phyloP scores from a whole-genome alignment of 805 yeast species.

The Yamadazyma phyllophila region DNA sequence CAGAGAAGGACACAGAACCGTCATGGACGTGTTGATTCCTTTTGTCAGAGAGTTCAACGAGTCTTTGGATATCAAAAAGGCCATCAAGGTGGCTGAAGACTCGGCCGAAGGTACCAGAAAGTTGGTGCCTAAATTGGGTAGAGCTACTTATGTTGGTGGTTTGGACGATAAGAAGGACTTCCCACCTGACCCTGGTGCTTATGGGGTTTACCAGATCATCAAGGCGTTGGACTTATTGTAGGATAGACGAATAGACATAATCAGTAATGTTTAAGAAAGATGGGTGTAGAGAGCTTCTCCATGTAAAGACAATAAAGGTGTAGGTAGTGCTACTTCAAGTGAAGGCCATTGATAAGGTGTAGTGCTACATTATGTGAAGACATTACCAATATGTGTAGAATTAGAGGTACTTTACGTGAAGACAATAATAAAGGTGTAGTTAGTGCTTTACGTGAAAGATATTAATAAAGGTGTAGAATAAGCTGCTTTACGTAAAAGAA shows the following conservation, averaged over 20 bases:
- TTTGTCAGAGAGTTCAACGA: constrained; percentile 23
- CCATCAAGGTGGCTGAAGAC: constrained; percentile 25
- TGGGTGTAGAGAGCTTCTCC: no score
- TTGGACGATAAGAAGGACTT: constrained; percentile 22
- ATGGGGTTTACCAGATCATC: constrained; percentile 34
- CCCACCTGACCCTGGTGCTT: constrained; percentile 44
- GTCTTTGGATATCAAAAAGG: constrained; percentile 19
- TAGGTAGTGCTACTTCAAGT: no score
- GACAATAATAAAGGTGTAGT: no score
- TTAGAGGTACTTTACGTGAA: no score
- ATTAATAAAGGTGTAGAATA: no score
- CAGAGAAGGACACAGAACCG: constrained; percentile 37
- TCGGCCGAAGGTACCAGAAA: constrained; percentile 37
- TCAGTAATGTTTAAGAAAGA: no score
- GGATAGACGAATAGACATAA: neutral
- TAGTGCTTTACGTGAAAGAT: no score
- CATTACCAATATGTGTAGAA: no score
- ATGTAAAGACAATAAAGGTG: no score
- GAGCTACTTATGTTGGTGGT: constrained; percentile 38
- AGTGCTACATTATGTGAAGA: no score
- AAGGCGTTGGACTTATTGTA: constrained; percentile 18
- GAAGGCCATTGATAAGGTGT: no score
- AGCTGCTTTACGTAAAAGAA: no score
- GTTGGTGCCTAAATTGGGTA: constrained; percentile 32
- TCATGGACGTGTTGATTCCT: constrained; percentile 40